phyloP scores from a whole-genome alignment of 2,329 filamentous ascomycete species.

The Colletotrichum siamense region DNA sequence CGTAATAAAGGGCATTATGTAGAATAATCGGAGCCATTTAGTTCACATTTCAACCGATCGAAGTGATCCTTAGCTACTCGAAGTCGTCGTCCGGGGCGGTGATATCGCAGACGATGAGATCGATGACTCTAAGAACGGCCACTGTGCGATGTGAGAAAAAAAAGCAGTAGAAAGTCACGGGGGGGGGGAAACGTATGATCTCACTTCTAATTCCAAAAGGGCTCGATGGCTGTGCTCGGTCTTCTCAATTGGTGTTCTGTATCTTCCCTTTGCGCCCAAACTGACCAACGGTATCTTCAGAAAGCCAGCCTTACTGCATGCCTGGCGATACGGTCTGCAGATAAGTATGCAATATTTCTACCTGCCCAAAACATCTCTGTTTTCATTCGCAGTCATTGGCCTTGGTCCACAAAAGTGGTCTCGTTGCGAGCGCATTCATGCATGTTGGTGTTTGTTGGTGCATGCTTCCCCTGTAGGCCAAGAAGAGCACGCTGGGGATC shows the following conservation, averaged over 20 bases:
- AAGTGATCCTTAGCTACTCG: not conserved
- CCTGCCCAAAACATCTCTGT: not conserved
- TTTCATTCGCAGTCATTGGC: not conserved
- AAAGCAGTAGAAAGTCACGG: too few relatives aligned
- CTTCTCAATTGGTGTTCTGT: not conserved
- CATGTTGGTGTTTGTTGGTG: not conserved
- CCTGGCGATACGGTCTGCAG: not conserved
- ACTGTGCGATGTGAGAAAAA: too few relatives aligned
- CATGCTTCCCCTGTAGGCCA: not conserved
- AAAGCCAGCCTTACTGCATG: not conserved
- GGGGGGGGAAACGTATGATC: too few relatives aligned
- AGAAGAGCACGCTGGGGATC: not conserved
- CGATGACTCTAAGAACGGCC: not conserved
- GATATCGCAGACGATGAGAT: not conserved
- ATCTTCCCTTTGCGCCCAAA: not conserved
- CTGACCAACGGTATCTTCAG: not conserved
- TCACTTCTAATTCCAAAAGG: too few relatives aligned
- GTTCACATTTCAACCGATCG: not conserved
- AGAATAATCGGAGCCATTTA: too few relatives aligned
- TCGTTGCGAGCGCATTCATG: not conserved
- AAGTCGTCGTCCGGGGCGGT: not conserved
- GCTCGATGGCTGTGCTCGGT: not conserved
- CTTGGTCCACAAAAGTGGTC: conserved; percentile 26
- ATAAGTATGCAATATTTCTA: not conserved
- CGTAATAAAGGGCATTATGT: too few relatives aligned